phyloP scores from a whole-genome alignment of 805 yeast species.

The Ogataea sp. region DNA sequence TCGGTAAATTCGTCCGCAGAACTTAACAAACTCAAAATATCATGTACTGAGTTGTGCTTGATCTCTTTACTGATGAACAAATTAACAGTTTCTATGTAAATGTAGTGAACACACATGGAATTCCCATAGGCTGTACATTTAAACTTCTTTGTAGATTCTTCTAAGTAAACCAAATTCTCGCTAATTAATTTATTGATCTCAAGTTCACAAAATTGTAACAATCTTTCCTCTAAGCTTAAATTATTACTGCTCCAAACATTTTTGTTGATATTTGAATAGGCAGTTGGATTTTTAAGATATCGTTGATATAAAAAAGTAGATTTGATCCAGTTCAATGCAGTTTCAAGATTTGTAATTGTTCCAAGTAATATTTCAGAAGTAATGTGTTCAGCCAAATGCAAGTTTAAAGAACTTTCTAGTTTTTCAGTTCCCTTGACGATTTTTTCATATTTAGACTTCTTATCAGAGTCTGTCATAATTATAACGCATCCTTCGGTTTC shows the following conservation, averaged over 20 bases:
- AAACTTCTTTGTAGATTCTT: constrained; percentile 9
- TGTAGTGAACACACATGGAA: constrained; percentile 42
- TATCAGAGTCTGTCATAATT: constrained; percentile 33
- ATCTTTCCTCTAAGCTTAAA: constrained; percentile 16
- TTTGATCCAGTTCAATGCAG: constrained; percentile 38
- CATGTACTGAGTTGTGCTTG: constrained; percentile 6
- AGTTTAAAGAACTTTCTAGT: constrained; percentile 39
- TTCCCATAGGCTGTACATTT: constrained; percentile 34
- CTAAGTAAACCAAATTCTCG: constrained; percentile 21
- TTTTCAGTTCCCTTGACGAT: constrained; percentile 33
- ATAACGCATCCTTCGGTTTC: constrained; percentile 44
- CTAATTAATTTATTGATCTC: constrained; percentile 25
- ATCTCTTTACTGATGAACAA: constrained; percentile 21
- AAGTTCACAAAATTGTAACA: constrained; percentile 26
- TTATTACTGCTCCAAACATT: background rate
- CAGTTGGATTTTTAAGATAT: constrained; percentile 28
- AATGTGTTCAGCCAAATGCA: constrained; percentile 30
- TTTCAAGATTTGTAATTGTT: constrained; percentile 27
- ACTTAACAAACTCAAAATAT: constrained; percentile 22
- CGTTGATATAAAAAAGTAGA: constrained; percentile 44
- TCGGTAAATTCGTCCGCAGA: constrained; percentile 32
- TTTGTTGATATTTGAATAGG: constrained; percentile 26
- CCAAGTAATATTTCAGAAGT: constrained; percentile 36
- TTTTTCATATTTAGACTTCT: constrained; percentile 30
- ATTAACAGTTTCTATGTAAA: constrained; percentile 36